Evolutionary conservation across 176 grass and related monocot species (phyloP), one percentile per base, ranked within the genome.

Genomic region (Canna indica): DNA sequence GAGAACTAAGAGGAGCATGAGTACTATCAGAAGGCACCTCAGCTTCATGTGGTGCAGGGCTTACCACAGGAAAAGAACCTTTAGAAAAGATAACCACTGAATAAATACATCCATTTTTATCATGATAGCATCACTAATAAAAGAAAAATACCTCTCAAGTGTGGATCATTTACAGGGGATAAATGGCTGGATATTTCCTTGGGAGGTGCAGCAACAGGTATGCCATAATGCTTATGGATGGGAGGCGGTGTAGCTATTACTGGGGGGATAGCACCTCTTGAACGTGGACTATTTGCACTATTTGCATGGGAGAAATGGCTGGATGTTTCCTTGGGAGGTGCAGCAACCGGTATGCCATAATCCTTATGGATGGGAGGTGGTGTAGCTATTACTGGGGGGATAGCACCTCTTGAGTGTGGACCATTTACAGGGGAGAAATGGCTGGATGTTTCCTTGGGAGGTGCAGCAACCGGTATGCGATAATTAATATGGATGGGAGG

Each of bases 41-140:
- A 61, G 64, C 68, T 79, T 79, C 76, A 79, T 78, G 82, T 12
- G 73, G 75, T 78, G 82, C 53, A 83, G 84, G 86, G 79, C 78
- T 90, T 85, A 78, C 79, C 28, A 75, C 70, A 75, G 87, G 87
- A 74, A 69, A 86, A 63, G 80, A 83, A 35, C 70, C 89, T 90
- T 84, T 27, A 73, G 36, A 26, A 80, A 85, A 75, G 47, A 73
- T 72, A 67, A 50, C 25, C 16, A 25, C 30, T 58, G 20, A 42
- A 72, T 16, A 59, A 58, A 18, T 69, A 44, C 22, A 29, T n/a
- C 8, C 52, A 25, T 27, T 15, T 33, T 33, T 76, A 25, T 69
- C 48, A 69, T 57, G 20, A 36, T 12, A 46, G 65, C 31, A 20
- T 26, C 11, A 67, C 65, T 6, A 29, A 28, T 9, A 67, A 33